Evolutionary conservation across 306 rosid genomes (phyloP), one percentile per base, ranked within the genome.

Genomic region (Abrus precatorius): DNA sequence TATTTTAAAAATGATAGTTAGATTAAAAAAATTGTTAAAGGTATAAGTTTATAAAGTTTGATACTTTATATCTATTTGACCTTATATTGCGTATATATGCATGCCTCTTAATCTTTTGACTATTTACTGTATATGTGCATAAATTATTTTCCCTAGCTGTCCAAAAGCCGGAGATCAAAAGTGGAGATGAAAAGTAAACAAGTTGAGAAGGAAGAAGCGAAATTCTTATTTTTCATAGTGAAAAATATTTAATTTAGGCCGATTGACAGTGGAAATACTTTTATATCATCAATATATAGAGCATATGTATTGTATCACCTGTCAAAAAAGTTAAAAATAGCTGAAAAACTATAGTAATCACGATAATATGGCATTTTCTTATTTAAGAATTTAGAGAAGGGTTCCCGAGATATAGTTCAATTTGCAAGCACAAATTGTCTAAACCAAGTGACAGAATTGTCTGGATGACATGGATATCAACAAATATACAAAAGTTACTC

Each of bases 391-490:
- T 49, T 33, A 55, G 29, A 20, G 33, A 73, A 66, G 30, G 69
- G 30, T 7, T 6, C 52, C 9, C 6, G 43, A 62, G 9, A 74
- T 74, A 56, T 30, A 4, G 64, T 60, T 52, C 54, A 72, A 72
- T 41, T 72, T 72, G 9, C 74, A 62, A 29, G 74, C 38, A 34
- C 29, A 63, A 14, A 64, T 14, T 45, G 49, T 44, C 13, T 44
- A 59, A 69, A 47, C 32, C 14, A 74, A 44, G 44, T 44, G 29
- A 10, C 43, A 14, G 36, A 29, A 43, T 56, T 55, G 29, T 56
- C 32, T 29, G 59, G 61, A 47, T 61, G 60, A 48, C n/a, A 61
- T 27, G 40, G n/a, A 76, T 33, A 61, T 74, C 41, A 75, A 62
- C 28, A 57, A 41, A 78, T 52, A 78, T 55, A 55, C 68, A 9